Base-by-base conservation (phyloP, 352 stramenopile genomes). In the Plasmopara viticola region DNA sequence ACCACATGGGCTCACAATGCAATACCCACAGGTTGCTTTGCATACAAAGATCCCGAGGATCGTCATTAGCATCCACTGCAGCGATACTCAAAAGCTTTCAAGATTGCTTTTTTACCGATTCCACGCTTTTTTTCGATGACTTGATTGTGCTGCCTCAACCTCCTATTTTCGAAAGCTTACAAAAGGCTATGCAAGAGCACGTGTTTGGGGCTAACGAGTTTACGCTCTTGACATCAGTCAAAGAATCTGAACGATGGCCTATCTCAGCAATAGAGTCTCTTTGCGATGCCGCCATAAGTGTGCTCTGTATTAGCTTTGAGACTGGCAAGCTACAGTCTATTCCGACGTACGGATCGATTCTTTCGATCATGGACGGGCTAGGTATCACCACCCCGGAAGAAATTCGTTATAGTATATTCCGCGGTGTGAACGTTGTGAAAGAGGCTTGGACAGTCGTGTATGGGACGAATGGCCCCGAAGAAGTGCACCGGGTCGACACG, bases 401-500 rank as follows among this genome's bases (percentile, higher is more conserved):
- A 53, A 49, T 57, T 17, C 58, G 55, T 14, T 62, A 53, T 30
- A 29, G 42, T 33, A 46, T 68, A 13, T 20, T 51, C 54, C 7
- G 20, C 38, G 38, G 65, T 25, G 44, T 60, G 10, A 48, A 18
- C 20, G 41, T n/a, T 6, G 30, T 72, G n/a, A 15, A 10, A n/a
- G 47, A 61, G 34, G 56, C 56, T 57, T 63, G 49, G 48, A 9
- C 20, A 6, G 13, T 9, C 8, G 41, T 58, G 44, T 1, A 42
- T 58, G 41, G 33, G 7, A 12, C 33, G 7, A 33, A 48, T 46
- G 43, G 51, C 53, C 14, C 15, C 9, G 9, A 40, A 37, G 31
- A 12, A 35, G 46, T 68, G 14, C 53, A 62, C 45, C 66, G 71
- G 10, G 59, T 73, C 6, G 71, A 78, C 41, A 66, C 63, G 14